phyloP scores from a whole-genome alignment of 768 basidiomycete species.

The Sarcomyxa edulis region DNA sequence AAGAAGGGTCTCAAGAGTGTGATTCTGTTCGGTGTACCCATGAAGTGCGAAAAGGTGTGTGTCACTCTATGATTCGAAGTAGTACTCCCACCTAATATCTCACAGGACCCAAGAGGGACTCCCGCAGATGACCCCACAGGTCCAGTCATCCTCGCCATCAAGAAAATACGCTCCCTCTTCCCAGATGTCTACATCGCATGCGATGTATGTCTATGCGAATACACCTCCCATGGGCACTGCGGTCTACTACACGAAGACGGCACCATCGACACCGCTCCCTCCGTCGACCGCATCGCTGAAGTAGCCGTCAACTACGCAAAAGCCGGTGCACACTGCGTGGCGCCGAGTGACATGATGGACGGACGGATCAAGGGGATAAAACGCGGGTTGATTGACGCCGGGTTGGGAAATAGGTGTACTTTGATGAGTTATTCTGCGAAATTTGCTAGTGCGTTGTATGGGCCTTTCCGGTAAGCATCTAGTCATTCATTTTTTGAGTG shows the following conservation, averaged over 20 bases:
- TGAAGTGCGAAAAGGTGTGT: constrained; percentile 72
- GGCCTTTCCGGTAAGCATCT: constrained; percentile 89
- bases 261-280: constrained; percentile 71
- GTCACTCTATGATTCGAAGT: constrained; percentile 1
- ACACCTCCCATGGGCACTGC: constrained; percentile 97
- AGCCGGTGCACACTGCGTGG: constrained; percentile 97
- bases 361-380: constrained; percentile 91
- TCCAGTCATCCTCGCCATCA: constrained; percentile 92
- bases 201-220: constrained; percentile 99
- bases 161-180: constrained; percentile 68
- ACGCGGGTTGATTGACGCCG: constrained; percentile 72
- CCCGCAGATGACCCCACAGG: constrained; percentile 88
- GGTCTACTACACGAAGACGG: constrained; percentile 73
- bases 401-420: constrained; percentile 82
- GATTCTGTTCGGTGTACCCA: constrained; percentile 91
- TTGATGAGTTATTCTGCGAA: constrained; percentile 98
- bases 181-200: constrained; percentile 85
- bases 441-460: constrained; percentile 92
- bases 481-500: background rate
- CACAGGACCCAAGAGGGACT: constrained; percentile 76
- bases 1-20: constrained; percentile 87
- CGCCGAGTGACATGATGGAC: constrained; percentile 99
- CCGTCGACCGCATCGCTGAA: constrained; percentile 84
- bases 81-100: background rate
- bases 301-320: constrained; percentile 89